Evolutionary conservation across 106 monocot species (phyloP), one percentile per base, ranked within the genome.

Genomic region (Apostasia ramifera): DNA sequence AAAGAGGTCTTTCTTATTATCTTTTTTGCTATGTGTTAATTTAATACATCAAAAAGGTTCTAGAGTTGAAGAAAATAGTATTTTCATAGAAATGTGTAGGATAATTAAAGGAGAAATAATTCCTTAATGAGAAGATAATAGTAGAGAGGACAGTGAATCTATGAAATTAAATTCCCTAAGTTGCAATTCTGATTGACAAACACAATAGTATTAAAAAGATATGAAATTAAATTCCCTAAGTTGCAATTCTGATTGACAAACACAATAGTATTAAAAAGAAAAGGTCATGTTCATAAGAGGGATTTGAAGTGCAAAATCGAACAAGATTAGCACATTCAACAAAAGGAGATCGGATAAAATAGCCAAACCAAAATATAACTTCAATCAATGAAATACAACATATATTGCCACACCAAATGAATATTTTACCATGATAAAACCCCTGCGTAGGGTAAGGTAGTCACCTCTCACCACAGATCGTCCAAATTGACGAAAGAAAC

Each of bases 401-500:
- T 50, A 50, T 56, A 12, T 56, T 66, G 69, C 66, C 13, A 51
- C 41, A 54, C 40, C 8, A 47, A 52, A 15, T 15, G 61, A 48
- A 26, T 76, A 6, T 6, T 58, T 9, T 86, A 95, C 95, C 91
- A 63, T 67, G 44, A 97, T 92, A 76, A 97, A 97, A 62, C 85
- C 97, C 72, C 81, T 83, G 11, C 97, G 86, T 11, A 97, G 89
- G 6, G 87, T 87, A 62, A 97, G 92, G 64, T 97, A 97, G 68
- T 97, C 97, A 41, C 86, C 92, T 75, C 97, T 81, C 41, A 80
- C 89, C 70, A 97, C 87, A 69, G 92, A 89, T 11, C 53, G 61
- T 74, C 92, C 97, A 80, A 97, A 97, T 59, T 97, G 97, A 53
- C 92, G 86, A 44, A 92, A 87, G 52, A 97, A 97, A 72, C 97